Evolutionary conservation across 495 filamentous ascomycete species (phyloP).

Genomic region (Talaromyces borbonicus): DNA sequence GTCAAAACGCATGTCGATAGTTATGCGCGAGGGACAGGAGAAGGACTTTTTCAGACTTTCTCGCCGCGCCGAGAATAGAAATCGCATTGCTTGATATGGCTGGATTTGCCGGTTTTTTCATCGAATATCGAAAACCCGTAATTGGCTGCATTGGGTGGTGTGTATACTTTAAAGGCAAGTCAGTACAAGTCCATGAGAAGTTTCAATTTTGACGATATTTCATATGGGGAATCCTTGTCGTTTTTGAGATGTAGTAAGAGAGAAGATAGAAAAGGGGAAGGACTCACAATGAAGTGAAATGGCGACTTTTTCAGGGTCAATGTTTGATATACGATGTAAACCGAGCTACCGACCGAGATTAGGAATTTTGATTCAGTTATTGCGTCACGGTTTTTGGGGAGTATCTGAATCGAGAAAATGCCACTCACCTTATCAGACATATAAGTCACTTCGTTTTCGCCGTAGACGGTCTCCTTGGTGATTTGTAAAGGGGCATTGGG

Average conservation of each 20-base stretch:
- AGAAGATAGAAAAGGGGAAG: neutral
- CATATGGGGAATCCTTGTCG: neutral
- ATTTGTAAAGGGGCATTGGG: constrained; percentile 38
- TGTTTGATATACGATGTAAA: constrained; percentile 73
- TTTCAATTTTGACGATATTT: neutral
- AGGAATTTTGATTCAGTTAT: too few relatives aligned
- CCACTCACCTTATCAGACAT: constrained; percentile 60
- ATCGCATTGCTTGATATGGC: constrained; percentile 55
- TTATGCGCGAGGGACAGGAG: neutral
- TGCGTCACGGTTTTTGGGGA: too few relatives aligned
- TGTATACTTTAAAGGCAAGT: constrained; percentile 53
- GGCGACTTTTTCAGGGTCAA: constrained; percentile 57
- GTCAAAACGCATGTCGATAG: too few relatives aligned
- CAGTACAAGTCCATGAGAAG: too few relatives aligned
- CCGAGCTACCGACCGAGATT: too few relatives aligned
- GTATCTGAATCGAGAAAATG: neutral
- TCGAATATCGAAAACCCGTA: constrained; percentile 68
- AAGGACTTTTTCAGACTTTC: constrained; percentile 7
- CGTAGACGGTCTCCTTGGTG: constrained; percentile 36
- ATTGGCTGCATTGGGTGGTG: constrained; percentile 75
- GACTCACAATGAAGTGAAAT: constrained; percentile 74
- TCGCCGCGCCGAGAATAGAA: constrained; percentile 41
- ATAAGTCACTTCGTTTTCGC: constrained; percentile 63
- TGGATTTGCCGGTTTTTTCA: constrained; percentile 58
- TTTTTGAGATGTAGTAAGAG: too few relatives aligned